A percentile compares a stretch with the other conserved stretches of the same genome.
Conservation (phyloP, 2,329 filamentous ascomycete genomes). For the Pseudogymnoascus verrucosus region DNA sequence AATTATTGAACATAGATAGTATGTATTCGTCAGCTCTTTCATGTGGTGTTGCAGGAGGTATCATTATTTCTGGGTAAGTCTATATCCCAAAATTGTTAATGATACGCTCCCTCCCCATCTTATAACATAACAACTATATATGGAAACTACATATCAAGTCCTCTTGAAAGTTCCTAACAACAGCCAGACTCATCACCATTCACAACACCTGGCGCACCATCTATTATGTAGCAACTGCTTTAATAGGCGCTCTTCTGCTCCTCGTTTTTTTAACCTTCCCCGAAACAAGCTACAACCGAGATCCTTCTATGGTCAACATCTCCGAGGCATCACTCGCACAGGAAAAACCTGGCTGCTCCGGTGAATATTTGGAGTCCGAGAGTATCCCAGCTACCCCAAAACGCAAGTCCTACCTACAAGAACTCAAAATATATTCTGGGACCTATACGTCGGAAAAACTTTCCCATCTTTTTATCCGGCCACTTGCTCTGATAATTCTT, state of each 20-base stretch:
- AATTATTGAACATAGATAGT: slow-evolving; percentile 3
- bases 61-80: slow-evolving; percentile 41
- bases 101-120: slow-evolving; percentile 34
- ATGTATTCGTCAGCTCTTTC: slow-evolving; percentile 24
- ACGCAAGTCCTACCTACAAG: slow-evolving; percentile 15
- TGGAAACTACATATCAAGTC: slow-evolving; percentile 31
- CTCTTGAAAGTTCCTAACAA: neutral
- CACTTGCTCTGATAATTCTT: slow-evolving; percentile 32
- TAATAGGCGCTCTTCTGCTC: slow-evolving; percentile 41
- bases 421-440: slow-evolving; percentile 14
- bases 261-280: slow-evolving; percentile 46
- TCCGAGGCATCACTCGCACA: neutral
- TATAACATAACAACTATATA: no score
- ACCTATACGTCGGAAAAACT: slow-evolving; percentile 26
- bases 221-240: slow-evolving; percentile 42
- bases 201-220: slow-evolving; percentile 42
- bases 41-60: slow-evolving; percentile 41
- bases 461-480: slow-evolving; percentile 33
- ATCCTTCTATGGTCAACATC: neutral
- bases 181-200: slow-evolving; percentile 35
- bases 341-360: neutral
- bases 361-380: slow-evolving; percentile 20
- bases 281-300: slow-evolving; percentile 42
- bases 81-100: slow-evolving; percentile 18
- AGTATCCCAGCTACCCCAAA: slow-evolving; percentile 10